Evolutionary conservation across 495 filamentous ascomycete genomes (phyloP).

Genomic region (Corynascus novoguineensis): DNA sequence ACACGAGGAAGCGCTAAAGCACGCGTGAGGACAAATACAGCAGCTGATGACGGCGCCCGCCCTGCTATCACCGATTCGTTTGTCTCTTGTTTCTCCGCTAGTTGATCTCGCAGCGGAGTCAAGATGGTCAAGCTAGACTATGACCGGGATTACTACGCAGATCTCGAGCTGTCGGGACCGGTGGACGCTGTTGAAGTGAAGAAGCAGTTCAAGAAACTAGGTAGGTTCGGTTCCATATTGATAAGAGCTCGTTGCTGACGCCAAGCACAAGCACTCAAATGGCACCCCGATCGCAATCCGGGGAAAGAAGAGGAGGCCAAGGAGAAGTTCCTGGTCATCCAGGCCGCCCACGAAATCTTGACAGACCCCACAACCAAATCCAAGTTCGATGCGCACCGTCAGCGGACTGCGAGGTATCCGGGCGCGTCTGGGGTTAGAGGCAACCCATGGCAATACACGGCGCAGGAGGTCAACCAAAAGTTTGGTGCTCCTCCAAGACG

Average conservation of each 20-base stretch:
- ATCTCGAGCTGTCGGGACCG: slow-evolving; percentile 61
- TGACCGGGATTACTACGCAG: slow-evolving; percentile 77
- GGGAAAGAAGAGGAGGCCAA: slow-evolving; percentile 73
- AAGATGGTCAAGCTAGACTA: slow-evolving; percentile 73
- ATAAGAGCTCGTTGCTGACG: background rate
- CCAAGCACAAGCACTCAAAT: slow-evolving; percentile 59
- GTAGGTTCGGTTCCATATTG: slow-evolving; percentile 38
- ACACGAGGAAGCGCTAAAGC: background rate
- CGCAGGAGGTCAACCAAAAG: slow-evolving; percentile 31
- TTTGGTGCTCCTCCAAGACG: slow-evolving; percentile 43
- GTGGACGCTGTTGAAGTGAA: slow-evolving; percentile 70
- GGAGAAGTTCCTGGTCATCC: slow-evolving; percentile 77
- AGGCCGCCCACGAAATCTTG: slow-evolving; percentile 79
- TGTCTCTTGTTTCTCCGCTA: background rate
- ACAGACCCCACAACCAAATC: slow-evolving; percentile 57
- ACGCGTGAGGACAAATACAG: background rate
- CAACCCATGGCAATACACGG: slow-evolving; percentile 48
- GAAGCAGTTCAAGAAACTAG: slow-evolving; percentile 79
- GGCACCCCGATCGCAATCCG: slow-evolving; percentile 85
- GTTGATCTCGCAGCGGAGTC: slow-evolving; percentile 16
- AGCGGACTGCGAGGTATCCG: slow-evolving; percentile 32
- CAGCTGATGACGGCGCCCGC: background rate
- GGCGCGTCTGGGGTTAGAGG: slow-evolving; percentile 43
- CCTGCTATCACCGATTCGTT: background rate
- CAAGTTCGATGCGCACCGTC: slow-evolving; percentile 73